phyloP scores from a whole-genome alignment of 352 stramenopile species.

The Phytophthora melonis region DNA sequence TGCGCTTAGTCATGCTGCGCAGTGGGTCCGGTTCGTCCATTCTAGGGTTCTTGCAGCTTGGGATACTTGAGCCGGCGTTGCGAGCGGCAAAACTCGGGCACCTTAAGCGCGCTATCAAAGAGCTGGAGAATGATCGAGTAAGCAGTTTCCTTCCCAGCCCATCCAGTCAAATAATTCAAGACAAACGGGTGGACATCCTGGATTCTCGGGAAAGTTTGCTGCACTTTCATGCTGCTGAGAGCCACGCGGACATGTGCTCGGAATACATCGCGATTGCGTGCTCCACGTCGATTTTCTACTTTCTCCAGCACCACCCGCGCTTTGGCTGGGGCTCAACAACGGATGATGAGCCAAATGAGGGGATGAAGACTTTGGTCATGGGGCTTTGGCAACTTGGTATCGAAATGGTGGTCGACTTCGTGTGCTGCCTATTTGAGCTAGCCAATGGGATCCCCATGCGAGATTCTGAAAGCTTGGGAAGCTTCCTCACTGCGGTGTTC shows the following conservation, averaged over 20 bases:
- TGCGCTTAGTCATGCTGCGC: slow-evolving; percentile 17
- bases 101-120: background rate
- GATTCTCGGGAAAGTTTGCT: slow-evolving; percentile 9
- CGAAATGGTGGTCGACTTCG: slow-evolving; percentile 23
- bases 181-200: background rate
- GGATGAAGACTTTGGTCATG: background rate
- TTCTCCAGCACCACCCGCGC: slow-evolving; percentile 4
- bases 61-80: slow-evolving; percentile 13
- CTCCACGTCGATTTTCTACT: slow-evolving; percentile 25
- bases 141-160: no score
- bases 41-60: slow-evolving; percentile 13
- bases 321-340: background rate
- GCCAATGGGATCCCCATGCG: slow-evolving; percentile 25
- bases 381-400: slow-evolving; percentile 21
- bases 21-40: slow-evolving; percentile 1
- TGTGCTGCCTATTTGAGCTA: slow-evolving; percentile 33
- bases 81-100: slow-evolving; percentile 8
- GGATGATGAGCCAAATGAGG: background rate
- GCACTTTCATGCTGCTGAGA: slow-evolving; percentile 16
- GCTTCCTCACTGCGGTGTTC: slow-evolving; percentile 18
- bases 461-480: background rate
- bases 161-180: no score
- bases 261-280: slow-evolving; percentile 52
- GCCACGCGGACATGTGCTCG: slow-evolving; percentile 44
- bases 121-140: no score